Evolutionary conservation across 2,329 filamentous ascomycete genomes (phyloP), one percentile per base, ranked within the genome.

Genomic region (Hypoxylon sp.): DNA sequence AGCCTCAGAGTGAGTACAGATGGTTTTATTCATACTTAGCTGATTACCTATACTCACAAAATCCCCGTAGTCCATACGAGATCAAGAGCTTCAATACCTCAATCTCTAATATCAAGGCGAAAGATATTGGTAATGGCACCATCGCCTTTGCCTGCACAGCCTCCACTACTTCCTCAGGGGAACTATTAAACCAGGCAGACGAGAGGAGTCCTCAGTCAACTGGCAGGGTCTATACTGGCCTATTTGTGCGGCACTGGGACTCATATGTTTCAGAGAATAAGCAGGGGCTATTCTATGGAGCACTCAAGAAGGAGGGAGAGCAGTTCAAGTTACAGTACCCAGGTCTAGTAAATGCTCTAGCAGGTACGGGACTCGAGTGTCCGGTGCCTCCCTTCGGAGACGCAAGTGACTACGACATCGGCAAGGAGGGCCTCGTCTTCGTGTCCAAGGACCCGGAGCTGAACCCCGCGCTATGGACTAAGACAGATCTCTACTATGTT

Each of bases 211-310:
- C 86, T 1, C 80, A 84, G 23, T 90, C 90, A 19, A 87, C 88
- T 2, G 93, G 88, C 28, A 90, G 87, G 73, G 85, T 93, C 21
- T 96, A 96, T 78, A 88, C 88, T 19, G 88, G 86, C 51, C 86
- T 94, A 25, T 96, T 93, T 74, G 91, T 93, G 28, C 87, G 93
- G 13, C 92, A 97, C 75, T 97, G 93, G 93, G 93, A 97, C 76
- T 79, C 85, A n/a, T 97, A 91, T 80, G 83, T 89, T 25, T 89
- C 86, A 0, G 86, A 89, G 49, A 90, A 92, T 74, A 88, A 86
- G 67, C 91, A 90, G 74, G 86, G 91, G 2, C 84, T 97, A 3
- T 78, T 80, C 61, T 78, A 77, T 49, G 73, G 76, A 5, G 70
- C 74, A 3, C 65, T 73, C 25, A 71, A 79, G 70, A 82, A 81